phyloP scores from a whole-genome alignment of 768 basidiomycete species.

The Mycena albidolilacea region DNA sequence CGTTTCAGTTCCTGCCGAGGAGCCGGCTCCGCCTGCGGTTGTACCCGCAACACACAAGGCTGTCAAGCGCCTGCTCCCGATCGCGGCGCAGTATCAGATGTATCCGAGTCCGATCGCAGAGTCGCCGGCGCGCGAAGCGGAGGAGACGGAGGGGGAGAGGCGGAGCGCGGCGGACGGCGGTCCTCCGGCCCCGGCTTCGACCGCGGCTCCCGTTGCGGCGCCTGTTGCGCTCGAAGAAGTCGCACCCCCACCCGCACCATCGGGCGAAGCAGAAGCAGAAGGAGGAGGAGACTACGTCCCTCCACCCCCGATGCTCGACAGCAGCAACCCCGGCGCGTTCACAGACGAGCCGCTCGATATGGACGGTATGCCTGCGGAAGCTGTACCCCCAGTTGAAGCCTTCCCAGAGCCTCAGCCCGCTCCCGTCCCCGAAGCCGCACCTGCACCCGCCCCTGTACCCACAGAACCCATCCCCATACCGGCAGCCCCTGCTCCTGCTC shows the following conservation, averaged over 20 bases:
- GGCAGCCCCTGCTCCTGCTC: not conserved
- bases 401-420: slow-evolving; percentile 14
- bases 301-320: slow-evolving; percentile 55
- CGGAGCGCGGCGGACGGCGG: slow-evolving; percentile 21
- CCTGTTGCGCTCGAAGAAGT: not conserved
- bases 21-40: not conserved
- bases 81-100: slow-evolving; percentile 41
- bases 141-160: slow-evolving; percentile 51
- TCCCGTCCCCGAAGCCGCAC: not conserved
- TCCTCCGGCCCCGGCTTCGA: slow-evolving; percentile 12
- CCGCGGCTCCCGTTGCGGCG: slow-evolving; percentile 8
- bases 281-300: slow-evolving; percentile 47
- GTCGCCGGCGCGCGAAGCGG: slow-evolving; percentile 74
- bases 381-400: no score
- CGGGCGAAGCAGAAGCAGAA: slow-evolving; percentile 38
- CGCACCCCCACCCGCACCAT: not conserved
- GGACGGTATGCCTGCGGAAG: slow-evolving; percentile 26
- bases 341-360: slow-evolving; percentile 67
- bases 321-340: slow-evolving; percentile 65
- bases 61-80: slow-evolving; percentile 40
- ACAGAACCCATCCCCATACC: slow-evolving; percentile 13
- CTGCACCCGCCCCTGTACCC: not conserved
- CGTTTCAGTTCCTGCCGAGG: not conserved
- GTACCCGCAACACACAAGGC: slow-evolving; percentile 38
- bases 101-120: slow-evolving; percentile 79